These are phyloP conservation scores for Globisporangium middletonii DNA, from an alignment of 352 stramenopile species.

Conservation along the genomic window DNA sequence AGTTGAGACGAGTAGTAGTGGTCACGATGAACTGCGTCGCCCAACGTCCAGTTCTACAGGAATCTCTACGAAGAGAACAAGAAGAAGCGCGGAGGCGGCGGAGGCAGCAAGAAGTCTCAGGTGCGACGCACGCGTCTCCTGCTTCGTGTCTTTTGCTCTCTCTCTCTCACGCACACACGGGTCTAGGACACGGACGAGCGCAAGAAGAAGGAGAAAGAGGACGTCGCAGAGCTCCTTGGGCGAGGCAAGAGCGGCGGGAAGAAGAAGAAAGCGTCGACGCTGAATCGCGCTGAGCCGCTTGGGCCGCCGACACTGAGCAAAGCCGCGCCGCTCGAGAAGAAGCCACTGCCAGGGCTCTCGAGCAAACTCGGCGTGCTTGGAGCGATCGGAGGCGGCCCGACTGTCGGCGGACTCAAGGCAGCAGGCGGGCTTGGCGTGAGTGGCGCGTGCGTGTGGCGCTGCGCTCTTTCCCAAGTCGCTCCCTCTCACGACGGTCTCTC, in stretches of 20 bases:
- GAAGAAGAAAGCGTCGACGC: constrained; percentile 55
- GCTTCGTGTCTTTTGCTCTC: background rate
- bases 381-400: constrained; percentile 14
- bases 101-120: constrained; percentile 27
- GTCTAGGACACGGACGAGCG: constrained; percentile 56
- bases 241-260: constrained; percentile 23
- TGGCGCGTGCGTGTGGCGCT: background rate
- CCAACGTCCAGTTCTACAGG: constrained; percentile 72
- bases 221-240: constrained; percentile 74
- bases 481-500: background rate
- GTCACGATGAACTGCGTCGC: constrained; percentile 1
- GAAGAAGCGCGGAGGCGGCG: constrained; percentile 41
- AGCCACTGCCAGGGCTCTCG: constrained; percentile 47
- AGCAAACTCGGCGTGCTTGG: constrained; percentile 30
- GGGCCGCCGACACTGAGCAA: constrained; percentile 33
- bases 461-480: background rate
- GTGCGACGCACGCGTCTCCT: constrained; percentile 11
- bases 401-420: constrained; percentile 29
- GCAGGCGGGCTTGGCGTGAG: constrained; percentile 47
- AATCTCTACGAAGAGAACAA: constrained; percentile 93
- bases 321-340: constrained; percentile 57
- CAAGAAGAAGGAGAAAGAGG: constrained; percentile 78
- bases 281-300: constrained; percentile 38
- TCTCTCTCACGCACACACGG: background rate
- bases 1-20: background rate